phyloP scores from a whole-genome alignment of 169 alveolate genomes.

The Besnoitia besnoiti region DNA sequence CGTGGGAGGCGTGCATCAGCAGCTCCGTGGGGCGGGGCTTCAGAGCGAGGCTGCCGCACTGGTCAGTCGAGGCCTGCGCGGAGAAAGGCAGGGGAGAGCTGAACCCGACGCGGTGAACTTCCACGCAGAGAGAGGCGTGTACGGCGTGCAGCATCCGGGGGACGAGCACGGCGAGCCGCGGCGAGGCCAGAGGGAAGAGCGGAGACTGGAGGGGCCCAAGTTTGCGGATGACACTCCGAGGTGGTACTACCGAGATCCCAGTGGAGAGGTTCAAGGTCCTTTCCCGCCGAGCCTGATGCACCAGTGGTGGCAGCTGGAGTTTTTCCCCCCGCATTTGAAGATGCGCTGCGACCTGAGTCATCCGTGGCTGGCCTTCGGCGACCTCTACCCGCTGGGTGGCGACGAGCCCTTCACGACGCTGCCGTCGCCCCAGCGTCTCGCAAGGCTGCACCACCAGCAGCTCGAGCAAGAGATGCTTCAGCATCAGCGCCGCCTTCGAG shows the following conservation, averaged over 20 bases:
- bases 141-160: background rate
- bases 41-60: background rate
- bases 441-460: constrained; percentile 25
- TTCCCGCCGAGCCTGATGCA: constrained; percentile 21
- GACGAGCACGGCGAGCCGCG: background rate
- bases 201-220: background rate
- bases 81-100: background rate
- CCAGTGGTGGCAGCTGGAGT: constrained; percentile 29
- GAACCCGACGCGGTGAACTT: background rate
- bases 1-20: background rate
- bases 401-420: constrained; percentile 19
- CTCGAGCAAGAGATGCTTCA: background rate
- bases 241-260: constrained; percentile 29
- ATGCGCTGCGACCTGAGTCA: background rate
- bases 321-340: constrained; percentile 25
- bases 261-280: constrained; percentile 16
- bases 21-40: background rate
- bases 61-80: background rate
- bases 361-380: constrained; percentile 29
- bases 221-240: background rate
- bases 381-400: constrained; percentile 23
- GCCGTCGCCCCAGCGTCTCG: constrained; percentile 25
- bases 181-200: background rate
- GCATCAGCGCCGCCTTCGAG: constrained; percentile 19
- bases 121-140: background rate